Percentiles rank a stretch among this genome's conserved stretches.
phyloP scores from a whole-genome alignment of 805 yeast species.

The Yarrowia osloensis region DNA sequence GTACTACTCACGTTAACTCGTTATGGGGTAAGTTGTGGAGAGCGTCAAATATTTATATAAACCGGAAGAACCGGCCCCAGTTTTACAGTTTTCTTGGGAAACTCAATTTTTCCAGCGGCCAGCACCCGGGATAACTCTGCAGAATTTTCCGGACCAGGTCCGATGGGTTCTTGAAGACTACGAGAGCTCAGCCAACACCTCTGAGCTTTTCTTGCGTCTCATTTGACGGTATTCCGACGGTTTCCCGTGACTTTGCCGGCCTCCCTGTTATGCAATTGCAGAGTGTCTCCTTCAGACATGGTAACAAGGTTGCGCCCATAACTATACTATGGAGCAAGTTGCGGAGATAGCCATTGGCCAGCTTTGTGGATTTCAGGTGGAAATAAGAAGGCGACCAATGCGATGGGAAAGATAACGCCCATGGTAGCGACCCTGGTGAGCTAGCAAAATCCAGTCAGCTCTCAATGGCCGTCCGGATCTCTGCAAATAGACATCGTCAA shows the following conservation, averaged over 20 bases:
- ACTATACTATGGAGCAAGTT: conserved; percentile 28
- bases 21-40: conserved; percentile 30
- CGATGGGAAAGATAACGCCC: not conserved
- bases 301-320: conserved; percentile 28
- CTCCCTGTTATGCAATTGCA: conserved; percentile 18
- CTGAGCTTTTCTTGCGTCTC: not conserved
- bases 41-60: conserved; percentile 27
- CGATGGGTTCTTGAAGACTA: not conserved
- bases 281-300: not conserved
- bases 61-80: conserved; percentile 31
- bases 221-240: not conserved
- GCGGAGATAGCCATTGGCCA: conserved; percentile 27
- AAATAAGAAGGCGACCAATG: not conserved
- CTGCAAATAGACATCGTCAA: no score
- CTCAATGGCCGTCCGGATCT: no score
- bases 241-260: not conserved
- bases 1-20: conserved; percentile 27
- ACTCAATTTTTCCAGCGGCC: conserved; percentile 4
- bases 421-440: no score
- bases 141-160: conserved; percentile 18
- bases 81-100: conserved; percentile 17
- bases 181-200: not conserved
- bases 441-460: no score
- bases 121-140: conserved; percentile 30
- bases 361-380: not conserved